Percentiles rank a stretch among this genome's conserved stretches.
Evolutionary conservation across 2,329 filamentous ascomycete species (phyloP).

Genomic region (Fusarium concolor): DNA sequence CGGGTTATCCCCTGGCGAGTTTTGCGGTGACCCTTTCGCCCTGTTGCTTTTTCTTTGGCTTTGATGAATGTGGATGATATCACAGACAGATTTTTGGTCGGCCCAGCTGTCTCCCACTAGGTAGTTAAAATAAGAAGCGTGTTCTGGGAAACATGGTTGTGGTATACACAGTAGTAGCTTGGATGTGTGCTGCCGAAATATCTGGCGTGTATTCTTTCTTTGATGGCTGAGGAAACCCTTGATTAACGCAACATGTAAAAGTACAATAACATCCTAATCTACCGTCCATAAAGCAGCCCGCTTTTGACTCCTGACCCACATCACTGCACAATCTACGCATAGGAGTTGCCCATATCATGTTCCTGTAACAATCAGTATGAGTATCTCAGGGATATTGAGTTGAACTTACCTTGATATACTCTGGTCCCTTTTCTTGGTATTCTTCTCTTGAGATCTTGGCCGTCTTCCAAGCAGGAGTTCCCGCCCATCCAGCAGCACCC

Average conservation of each 20-base stretch:
- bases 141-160: background rate
- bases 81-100: constrained; percentile 4
- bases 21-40: constrained; percentile 2
- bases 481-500: constrained; percentile 89
- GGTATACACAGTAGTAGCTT: background rate
- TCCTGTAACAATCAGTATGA: constrained; percentile 58
- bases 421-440: constrained; percentile 89
- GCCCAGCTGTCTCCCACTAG: constrained; percentile 3
- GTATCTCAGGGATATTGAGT: background rate
- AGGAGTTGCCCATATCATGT: constrained; percentile 74
- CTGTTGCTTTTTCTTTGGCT: constrained; percentile 12
- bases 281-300: constrained; percentile 34
- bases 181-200: background rate
- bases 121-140: constrained; percentile 1
- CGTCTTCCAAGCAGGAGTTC: constrained; percentile 67
- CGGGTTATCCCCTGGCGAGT: constrained; percentile 4
- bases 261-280: constrained; percentile 29
- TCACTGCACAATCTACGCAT: constrained; percentile 52
- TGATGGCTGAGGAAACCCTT: constrained; percentile 8
- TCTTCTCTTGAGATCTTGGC: constrained; percentile 82
- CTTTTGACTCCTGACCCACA: constrained; percentile 41
- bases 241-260: constrained; percentile 32
- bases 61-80: constrained; percentile 5
- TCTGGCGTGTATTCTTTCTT: background rate
- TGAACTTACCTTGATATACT: constrained; percentile 84